Base-by-base conservation (phyloP, 2,329 filamentous ascomycete genomes). In the Clarireedia hainanense region DNA sequence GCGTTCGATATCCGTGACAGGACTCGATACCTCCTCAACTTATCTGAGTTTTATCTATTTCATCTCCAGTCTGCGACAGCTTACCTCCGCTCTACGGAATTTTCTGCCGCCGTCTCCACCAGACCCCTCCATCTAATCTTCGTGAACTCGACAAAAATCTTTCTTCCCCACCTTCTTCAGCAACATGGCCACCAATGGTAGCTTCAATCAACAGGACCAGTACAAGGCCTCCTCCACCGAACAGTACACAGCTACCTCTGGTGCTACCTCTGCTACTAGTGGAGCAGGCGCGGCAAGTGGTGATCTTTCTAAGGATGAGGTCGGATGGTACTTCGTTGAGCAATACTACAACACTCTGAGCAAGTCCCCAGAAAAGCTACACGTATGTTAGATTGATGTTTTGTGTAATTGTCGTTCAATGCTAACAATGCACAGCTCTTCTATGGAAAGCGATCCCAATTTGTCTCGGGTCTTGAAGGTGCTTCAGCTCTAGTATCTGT, bases 321-420 rank as follows among this genome's bases (percentile, higher is more conserved):
- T 99, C 64, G 94, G 91, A 73, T 99, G 94, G 94, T 97, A 92
- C 77, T 99, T 99, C 66, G 94, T 99, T 57, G 91, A 97, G 81
- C 91, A 96, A 74, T 99, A 96, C 80, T 99, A 99, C 76, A 97
- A 89, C 65, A 99, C 91, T 60, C 77, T 99, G 69, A 96, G 91
- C 83, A 91, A 92, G 75, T 88, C 79, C 63, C 91, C 94, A 23
- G 91, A 96, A 70, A 95, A 94, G 75, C 88, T 99, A 67, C 92
- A 91, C 70, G 83, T 86, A 74, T 67, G 81, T 74, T 42, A 34
- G 34, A 43, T 30, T 37, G 30, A 10, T 4, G 27, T 23, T 26
- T 40, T 23, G 9, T 27, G 26, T 15, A 30, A 43, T 6, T 34
- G 10, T 6, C 14, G 40, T 36, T 23, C 37, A 17, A 43, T 42